Evolutionary conservation across 495 filamentous ascomycete species (phyloP).

Genomic region (Lepraria neglecta): DNA sequence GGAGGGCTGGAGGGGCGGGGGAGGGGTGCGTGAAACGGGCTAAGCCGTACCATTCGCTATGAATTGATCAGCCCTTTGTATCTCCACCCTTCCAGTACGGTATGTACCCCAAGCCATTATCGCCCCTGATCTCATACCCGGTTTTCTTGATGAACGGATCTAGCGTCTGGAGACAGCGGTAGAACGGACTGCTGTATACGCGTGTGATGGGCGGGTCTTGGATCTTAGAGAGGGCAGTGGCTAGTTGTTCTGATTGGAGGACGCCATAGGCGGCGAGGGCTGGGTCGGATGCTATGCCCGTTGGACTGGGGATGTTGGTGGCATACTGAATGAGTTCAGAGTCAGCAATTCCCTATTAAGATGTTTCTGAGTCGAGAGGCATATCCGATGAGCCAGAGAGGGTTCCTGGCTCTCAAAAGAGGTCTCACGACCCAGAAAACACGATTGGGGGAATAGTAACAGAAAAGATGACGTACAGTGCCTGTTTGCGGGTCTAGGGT

Average conservation of each 20-base stretch:
- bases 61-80: neutral
- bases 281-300: conserved; percentile 80
- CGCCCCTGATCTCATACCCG: conserved; percentile 52
- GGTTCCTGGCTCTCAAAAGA: no score
- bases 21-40: conserved; percentile 77
- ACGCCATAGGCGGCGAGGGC: conserved; percentile 80
- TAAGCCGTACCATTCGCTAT: conserved; percentile 81
- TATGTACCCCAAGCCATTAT: conserved; percentile 63
- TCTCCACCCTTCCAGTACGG: neutral
- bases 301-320: conserved; percentile 62
- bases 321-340: conserved; percentile 39
- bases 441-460: no score
- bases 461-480: conserved; percentile 22
- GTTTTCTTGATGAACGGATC: conserved; percentile 49
- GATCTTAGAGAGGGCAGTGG: conserved; percentile 51
- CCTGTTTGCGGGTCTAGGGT: conserved; percentile 73
- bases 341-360: no score
- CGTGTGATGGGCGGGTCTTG: conserved; percentile 60
- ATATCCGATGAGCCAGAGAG: no score
- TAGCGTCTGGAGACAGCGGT: conserved; percentile 87
- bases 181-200: conserved; percentile 83
- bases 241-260: conserved; percentile 74
- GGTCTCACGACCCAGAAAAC: no score
- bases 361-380: no score
- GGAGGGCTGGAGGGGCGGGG: conserved; percentile 53